A percentile compares a stretch with the other conserved stretches of the same genome.
These are phyloP conservation scores for Apiospora pterosperma DNA, from an alignment of 2,329 filamentous ascomycete genomes.

Conservation along the genomic window DNA sequence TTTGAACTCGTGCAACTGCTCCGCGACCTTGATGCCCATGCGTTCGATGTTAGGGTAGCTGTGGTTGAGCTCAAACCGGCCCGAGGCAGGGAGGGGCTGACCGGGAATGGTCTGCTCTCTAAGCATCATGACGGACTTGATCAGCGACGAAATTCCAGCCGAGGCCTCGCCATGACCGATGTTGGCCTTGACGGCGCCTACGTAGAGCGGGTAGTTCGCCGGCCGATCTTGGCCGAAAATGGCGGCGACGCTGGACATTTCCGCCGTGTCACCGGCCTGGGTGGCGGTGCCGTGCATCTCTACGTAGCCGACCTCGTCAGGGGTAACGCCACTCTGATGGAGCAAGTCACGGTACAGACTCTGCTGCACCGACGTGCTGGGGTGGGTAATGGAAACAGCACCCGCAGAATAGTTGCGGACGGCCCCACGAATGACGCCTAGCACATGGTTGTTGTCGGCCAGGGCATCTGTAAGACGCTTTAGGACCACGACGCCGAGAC, in stretches of 20 bases:
- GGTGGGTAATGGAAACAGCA: not conserved
- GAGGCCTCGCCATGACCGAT: not conserved
- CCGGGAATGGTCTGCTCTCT: not conserved
- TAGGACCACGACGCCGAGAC: not conserved
- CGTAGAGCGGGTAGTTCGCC: not conserved
- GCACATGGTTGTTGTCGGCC: not conserved
- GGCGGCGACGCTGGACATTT: not conserved
- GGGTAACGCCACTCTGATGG: not conserved
- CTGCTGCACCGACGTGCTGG: not conserved
- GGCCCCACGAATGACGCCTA: not conserved
- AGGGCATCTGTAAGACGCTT: not conserved
- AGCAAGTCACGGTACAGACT: not conserved
- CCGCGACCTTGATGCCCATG: not conserved
- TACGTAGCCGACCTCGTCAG: not conserved
- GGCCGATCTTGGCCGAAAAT: not conserved
- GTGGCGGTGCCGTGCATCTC: conserved; percentile 3
- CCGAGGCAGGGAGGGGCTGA: not conserved
- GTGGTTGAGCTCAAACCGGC: no score
- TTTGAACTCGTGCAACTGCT: not conserved
- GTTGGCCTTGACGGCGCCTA: not conserved
- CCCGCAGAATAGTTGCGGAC: not conserved
- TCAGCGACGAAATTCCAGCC: not conserved
- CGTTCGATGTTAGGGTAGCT: no score
- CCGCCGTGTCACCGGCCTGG: not conserved
- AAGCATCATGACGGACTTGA: not conserved